Evolutionary conservation across 1,284 basidiomycete species (phyloP), one percentile per base, ranked within the genome.

Genomic region (Irpex sp.): DNA sequence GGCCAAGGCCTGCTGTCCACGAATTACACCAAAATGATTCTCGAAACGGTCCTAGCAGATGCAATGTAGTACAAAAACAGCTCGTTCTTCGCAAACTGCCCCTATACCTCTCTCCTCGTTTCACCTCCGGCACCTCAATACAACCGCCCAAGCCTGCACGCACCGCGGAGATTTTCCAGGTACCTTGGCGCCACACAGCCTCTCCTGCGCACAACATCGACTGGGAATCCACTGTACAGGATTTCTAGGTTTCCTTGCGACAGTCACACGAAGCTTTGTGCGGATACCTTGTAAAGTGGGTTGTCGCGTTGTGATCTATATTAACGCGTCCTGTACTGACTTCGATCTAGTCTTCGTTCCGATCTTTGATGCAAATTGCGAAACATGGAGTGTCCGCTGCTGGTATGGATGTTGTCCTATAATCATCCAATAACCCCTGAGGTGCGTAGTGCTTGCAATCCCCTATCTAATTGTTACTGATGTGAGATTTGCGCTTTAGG

Each of bases 371-470:
- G 54, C 54, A 6, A 56, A 34, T 13, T 11, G 9, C 26, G 54
- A 36, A 17, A 56, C 47, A 78, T 81, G 80, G 85, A 86, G 64
- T 87, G 85, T 70, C 87, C 87, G 11, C 84, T 90, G 66, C 79
- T 90, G 44, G 86, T 90, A 49, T 91, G 89, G 89, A 89, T 91
- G 85, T 76, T 91, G 59, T 87, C 85, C 6, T 75, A 90, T 69
- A 91, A 90, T 70, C 80, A 89, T 62, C 87, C 91, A 73, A 85
- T 90, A 69, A 83, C 84, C 6, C 78, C 79, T 72, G 82, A 87
- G 71, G 89, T 88, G 71, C 65, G 83, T 69, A 17, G 13, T 38
- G 38, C 59, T 48, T 58, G 62, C 15, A 63, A 38, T 59, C 61
- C 51, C 58, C 57, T 37, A 34, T 57, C 36, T 48, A 57, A 57